phyloP scores from a whole-genome alignment of 176 grass and related monocot genomes.

The Triticum timopheevii region DNA sequence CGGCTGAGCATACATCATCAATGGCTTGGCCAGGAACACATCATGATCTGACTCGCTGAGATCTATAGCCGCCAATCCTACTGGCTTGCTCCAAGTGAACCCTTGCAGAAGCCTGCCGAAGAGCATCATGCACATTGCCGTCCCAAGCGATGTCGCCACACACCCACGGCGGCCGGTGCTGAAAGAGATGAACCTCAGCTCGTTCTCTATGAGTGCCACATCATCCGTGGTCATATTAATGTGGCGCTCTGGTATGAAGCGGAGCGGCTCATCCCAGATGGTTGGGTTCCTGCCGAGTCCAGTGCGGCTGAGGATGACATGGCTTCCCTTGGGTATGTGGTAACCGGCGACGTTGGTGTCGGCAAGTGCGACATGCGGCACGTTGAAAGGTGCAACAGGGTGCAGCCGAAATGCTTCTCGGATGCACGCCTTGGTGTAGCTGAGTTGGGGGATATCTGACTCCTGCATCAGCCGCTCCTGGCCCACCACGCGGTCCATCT shows the following conservation, averaged over 20 bases:
- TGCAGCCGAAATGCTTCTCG: too few relatives aligned
- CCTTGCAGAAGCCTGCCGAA: too few relatives aligned
- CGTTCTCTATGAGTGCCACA: background rate
- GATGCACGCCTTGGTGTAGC: slow-evolving; percentile 14
- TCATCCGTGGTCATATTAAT: background rate
- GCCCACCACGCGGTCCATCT: slow-evolving; percentile 30
- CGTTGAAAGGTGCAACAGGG: too few relatives aligned
- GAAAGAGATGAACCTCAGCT: too few relatives aligned
- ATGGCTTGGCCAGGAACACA: too few relatives aligned
- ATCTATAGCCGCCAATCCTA: too few relatives aligned
- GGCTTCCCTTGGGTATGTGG: slow-evolving; percentile 12
- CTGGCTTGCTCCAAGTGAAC: too few relatives aligned
- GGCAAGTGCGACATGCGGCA: background rate
- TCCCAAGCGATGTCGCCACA: too few relatives aligned
- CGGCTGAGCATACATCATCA: too few relatives aligned
- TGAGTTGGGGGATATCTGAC: background rate
- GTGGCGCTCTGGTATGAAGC: slow-evolving; percentile 16
- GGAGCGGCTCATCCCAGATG: background rate
- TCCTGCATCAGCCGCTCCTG: slow-evolving; percentile 16
- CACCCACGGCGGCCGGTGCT: too few relatives aligned
- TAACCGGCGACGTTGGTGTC: slow-evolving; percentile 26
- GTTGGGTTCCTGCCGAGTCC: slow-evolving; percentile 18
- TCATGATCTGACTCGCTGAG: too few relatives aligned
- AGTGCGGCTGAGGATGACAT: background rate
- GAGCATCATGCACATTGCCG: too few relatives aligned